Evolutionary conservation across 225 moss, liverwort and hornwort genomes (phyloP).

Genomic region (Polytrichum commune): DNA sequence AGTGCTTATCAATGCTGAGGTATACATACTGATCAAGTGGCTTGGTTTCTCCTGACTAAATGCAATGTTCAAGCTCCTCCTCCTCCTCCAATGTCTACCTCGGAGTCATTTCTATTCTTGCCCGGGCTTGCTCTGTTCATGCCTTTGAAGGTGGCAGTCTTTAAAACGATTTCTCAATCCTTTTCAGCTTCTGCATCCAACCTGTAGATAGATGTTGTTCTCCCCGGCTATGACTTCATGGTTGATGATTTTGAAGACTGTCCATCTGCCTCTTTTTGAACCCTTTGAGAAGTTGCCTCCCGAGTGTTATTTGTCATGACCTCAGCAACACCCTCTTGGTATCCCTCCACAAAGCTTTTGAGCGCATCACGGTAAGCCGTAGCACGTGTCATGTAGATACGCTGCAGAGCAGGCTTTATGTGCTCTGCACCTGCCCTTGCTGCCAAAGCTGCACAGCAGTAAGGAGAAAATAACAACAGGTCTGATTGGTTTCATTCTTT

Average conservation of each 20-base stretch:
- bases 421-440: slow-evolving; percentile 77
- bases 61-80: too few species aligned
- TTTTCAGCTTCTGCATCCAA: too few species aligned
- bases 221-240: slow-evolving; percentile 17
- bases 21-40: too few species aligned
- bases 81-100: too few species aligned
- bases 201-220: slow-evolving; percentile 12
- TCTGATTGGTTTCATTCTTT: too few species aligned
- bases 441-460: slow-evolving; percentile 67
- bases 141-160: too few species aligned
- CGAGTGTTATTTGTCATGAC: slow-evolving; percentile 30
- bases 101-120: too few species aligned
- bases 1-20: too few species aligned
- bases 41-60: too few species aligned
- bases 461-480: too few species aligned
- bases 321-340: slow-evolving; percentile 84
- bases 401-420: slow-evolving; percentile 79
- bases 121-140: too few species aligned
- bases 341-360: slow-evolving; percentile 79
- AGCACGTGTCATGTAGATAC: slow-evolving; percentile 86
- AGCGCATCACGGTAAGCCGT: slow-evolving; percentile 86
- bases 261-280: slow-evolving; percentile 13
- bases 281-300: slow-evolving; percentile 2
- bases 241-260: slow-evolving; percentile 11
- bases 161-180: too few species aligned